Conservation (phyloP, 2,329 filamentous ascomycete species). For the Clarireedia hainanense region DNA sequence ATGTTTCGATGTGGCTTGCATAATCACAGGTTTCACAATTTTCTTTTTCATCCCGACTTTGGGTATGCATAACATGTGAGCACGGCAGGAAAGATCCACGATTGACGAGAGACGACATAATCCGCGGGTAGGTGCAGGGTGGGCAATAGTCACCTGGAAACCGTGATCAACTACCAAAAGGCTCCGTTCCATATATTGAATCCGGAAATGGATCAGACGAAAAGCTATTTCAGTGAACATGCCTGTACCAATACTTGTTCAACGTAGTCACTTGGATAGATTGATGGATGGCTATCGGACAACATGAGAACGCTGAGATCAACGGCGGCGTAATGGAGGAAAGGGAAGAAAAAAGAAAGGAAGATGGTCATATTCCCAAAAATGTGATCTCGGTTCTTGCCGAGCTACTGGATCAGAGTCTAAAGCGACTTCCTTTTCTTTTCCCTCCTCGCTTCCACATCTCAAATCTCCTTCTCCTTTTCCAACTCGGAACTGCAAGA, state of each 20-base stretch:
- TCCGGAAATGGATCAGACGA: constrained; percentile 4
- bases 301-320: neutral
- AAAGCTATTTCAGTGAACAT: neutral
- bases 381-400: constrained; percentile 1
- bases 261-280: neutral
- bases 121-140: constrained; percentile 4
- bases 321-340: neutral
- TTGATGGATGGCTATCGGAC: neutral
- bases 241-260: too few relatives aligned
- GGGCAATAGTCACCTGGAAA: constrained; percentile 8
- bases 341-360: neutral
- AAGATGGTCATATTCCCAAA: constrained; percentile 1
- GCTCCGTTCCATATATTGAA: neutral
- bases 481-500: neutral
- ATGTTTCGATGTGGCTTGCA: constrained; percentile 5
- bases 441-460: neutral
- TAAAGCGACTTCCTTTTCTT: neutral
- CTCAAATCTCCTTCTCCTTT: neutral
- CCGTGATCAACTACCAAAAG: neutral
- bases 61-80: constrained; percentile 1
- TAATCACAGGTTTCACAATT: neutral
- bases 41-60: neutral
- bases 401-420: neutral
- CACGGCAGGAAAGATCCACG: constrained; percentile 1
- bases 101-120: neutral